Base-by-base conservation (phyloP, 768 basidiomycete genomes). In the Termitomyces sp. region DNA sequence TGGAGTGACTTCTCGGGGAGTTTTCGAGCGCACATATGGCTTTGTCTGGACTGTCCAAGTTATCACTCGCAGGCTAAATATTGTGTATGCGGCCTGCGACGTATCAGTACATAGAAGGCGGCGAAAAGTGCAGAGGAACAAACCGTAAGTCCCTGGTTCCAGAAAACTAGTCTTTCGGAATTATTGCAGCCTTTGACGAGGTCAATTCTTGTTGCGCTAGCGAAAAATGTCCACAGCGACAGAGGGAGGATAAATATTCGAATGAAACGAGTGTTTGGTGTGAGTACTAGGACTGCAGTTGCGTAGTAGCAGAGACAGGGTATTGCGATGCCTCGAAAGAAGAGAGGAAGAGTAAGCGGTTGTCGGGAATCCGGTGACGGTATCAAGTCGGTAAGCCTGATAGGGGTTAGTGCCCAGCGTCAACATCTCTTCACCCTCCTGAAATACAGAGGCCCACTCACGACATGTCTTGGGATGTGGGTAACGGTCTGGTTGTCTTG, bases 231-330 rank as follows among this genome's bases (percentile, higher is more conserved):
- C 71, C 75, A 80, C 31, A 81, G 64, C 4, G 81, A 76, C 12
- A 81, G 57, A 3, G 83, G 82, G 27, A 85, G 72, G 35, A 85
- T 59, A 12, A 79, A 77, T 32, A 76, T 57, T 45, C 82, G 78
- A 55, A 78, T 65, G 3, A 69, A 46, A 44, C 69, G 67, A 1
- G 83, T 82, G 32, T 67, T 68, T 0, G 79, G 79, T 14, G 77
- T 64, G 38, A 82, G 71, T 7, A 84, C 80, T 48, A 87, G 74
- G 34, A 82, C 65, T 12, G 84, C 84, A 53, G 80, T 79, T 11
- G 63, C 68, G 71, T 81, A 83, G 67, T 80, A 83, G 56, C 71
- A 71, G 23, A 79, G 54, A 1, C 81, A 21, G 16, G 76, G 66
- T 1, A 80, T 81, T 16, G 78, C 25, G 32, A 83, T 58, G 48